Conservation (phyloP, 2,329 filamentous ascomycete species). For the Hirsutella minnesotensis region DNA sequence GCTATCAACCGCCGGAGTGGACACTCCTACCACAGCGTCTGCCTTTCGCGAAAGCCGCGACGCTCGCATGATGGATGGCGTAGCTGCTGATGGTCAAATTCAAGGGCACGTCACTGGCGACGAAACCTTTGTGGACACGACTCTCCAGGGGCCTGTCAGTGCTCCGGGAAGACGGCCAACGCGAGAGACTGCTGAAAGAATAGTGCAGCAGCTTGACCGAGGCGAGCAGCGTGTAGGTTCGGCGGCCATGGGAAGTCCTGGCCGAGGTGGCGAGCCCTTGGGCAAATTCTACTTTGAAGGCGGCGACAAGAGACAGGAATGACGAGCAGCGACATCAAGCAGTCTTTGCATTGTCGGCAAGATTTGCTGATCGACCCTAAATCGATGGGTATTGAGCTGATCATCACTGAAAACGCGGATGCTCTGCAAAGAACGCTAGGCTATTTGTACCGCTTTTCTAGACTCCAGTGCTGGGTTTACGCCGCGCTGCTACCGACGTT, state of each 20-base stretch:
- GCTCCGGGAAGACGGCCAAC: conserved; percentile 15
- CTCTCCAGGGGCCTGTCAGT: conserved; percentile 43
- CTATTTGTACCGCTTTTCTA: too few relatives aligned
- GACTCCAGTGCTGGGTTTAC: too few relatives aligned
- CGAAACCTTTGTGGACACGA: conserved; percentile 51
- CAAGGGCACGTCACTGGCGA: conserved; percentile 37
- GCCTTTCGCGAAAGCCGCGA: conserved; percentile 42
- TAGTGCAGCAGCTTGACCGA: conserved; percentile 45
- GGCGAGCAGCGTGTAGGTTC: conserved; percentile 29
- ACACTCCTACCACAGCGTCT: conserved; percentile 33
- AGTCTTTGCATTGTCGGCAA: too few relatives aligned
- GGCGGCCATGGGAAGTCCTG: conserved; percentile 29
- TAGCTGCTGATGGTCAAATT: conserved; percentile 42
- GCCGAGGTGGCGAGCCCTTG: conserved; percentile 31
- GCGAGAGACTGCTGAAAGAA: conserved; percentile 51
- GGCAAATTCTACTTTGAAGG: conserved; percentile 52
- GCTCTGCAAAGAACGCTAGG: too few relatives aligned
- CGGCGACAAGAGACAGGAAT: conserved; percentile 21
- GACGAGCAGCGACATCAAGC: not conserved
- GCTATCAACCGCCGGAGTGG: conserved; percentile 10
- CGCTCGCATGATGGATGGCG: conserved; percentile 55
- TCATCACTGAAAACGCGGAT: too few relatives aligned
- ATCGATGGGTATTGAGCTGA: too few relatives aligned
- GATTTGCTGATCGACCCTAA: not conserved
- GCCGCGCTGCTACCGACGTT: too few relatives aligned